A percentile compares a stretch with the other conserved stretches of the same genome.
Conservation (phyloP, 202 grass and related monocot species). For the Dendrocalamus latiflorus region DNA sequence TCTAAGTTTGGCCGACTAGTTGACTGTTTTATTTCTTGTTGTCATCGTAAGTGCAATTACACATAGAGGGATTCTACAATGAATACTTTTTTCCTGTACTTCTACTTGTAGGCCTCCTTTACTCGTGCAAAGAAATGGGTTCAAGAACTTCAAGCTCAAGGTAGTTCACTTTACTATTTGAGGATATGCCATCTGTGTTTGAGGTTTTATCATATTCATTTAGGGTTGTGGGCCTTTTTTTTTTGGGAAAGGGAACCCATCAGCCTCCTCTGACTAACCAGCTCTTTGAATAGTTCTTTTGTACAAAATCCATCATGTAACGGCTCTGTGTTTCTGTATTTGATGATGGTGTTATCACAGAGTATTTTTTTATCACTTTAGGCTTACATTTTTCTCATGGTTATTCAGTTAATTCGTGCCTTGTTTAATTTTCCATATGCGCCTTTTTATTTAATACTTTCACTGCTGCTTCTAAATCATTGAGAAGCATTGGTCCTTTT, state of each 20-base stretch:
- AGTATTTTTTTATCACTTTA: background rate
- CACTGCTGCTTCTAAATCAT: background rate
- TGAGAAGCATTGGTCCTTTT: background rate
- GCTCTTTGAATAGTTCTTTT: background rate
- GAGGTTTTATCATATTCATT: background rate
- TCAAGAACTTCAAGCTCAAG: conserved; percentile 97
- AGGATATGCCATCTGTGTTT: background rate
- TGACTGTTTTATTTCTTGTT: background rate
- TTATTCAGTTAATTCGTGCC: background rate
- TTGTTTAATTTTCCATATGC: background rate
- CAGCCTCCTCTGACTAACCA: background rate
- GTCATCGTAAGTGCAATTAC: conserved; percentile 8
- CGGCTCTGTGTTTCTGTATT: background rate
- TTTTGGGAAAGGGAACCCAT: background rate
- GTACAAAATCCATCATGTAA: background rate
- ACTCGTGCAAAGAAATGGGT: conserved; percentile 96
- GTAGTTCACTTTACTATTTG: conserved; percentile 35
- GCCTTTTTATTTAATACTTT: background rate
- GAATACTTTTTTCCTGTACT: background rate
- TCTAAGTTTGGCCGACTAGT: background rate
- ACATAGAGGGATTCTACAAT: background rate
- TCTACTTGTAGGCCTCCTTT: too few species aligned
- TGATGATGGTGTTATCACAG: background rate
- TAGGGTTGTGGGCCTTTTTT: background rate
- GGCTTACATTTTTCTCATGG: too few species aligned